Evolutionary conservation across 257 asterid genomes (phyloP).

Genomic region (Solanum bulbocastanum): DNA sequence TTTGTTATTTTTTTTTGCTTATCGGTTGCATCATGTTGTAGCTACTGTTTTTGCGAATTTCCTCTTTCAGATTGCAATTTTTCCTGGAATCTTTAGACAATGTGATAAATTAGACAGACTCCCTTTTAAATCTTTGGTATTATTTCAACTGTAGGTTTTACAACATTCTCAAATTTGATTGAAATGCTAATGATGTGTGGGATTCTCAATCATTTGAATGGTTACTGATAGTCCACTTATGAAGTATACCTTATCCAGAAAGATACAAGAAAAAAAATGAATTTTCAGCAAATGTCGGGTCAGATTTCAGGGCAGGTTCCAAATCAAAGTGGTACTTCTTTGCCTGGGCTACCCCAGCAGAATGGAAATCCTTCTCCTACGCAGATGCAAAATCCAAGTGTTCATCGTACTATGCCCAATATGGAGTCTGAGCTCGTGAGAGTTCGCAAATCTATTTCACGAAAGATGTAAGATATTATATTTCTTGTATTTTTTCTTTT

Average conservation of each 20-base stretch:
- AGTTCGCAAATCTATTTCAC: constrained; percentile 44
- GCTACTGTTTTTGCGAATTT: neutral
- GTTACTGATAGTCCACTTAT: neutral
- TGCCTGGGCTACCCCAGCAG: constrained; percentile 50
- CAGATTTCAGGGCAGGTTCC: constrained; percentile 58
- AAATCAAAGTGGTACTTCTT: constrained; percentile 41
- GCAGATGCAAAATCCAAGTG: constrained; percentile 62
- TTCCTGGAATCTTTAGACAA: neutral
- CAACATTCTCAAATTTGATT: neutral
- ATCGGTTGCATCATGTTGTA: neutral
- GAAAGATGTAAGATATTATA: constrained; percentile 48
- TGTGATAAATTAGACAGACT: neutral
- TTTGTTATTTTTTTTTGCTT: neutral
- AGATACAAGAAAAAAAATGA: constrained; percentile 29
- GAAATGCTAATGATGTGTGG: neutral
- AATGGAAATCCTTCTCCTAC: constrained; percentile 45
- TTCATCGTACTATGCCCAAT: constrained; percentile 28
- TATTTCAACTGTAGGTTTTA: neutral
- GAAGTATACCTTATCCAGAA: neutral
- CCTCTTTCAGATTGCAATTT: neutral
- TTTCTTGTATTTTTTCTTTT: neutral
- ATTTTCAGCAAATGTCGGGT: constrained; percentile 55
- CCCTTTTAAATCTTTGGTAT: neutral
- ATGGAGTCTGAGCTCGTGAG: constrained; percentile 42
- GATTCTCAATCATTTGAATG: neutral